A percentile compares a stretch with the other conserved stretches of the same genome.
Evolutionary conservation across 2,329 filamentous ascomycete genomes (phyloP).

Genomic region (Geosmithia morbida): DNA sequence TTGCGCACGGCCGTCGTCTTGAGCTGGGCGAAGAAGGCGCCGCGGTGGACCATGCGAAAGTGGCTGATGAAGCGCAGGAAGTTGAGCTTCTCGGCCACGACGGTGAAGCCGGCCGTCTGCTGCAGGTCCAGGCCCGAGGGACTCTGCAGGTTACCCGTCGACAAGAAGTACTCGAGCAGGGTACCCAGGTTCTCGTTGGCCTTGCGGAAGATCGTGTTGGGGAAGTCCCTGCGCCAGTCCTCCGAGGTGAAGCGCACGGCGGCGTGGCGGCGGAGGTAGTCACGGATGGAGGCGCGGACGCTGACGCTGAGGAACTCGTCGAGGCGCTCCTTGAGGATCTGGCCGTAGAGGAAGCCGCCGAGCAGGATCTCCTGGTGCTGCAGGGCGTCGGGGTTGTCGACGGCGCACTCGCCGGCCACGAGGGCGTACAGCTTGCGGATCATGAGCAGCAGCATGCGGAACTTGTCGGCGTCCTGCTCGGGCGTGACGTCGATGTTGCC

Average conservation of each 20-base stretch:
- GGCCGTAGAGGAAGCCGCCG: slow-evolving; percentile 84
- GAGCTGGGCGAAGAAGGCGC: slow-evolving; percentile 94
- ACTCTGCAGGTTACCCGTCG: slow-evolving; percentile 86
- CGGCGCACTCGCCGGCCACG: slow-evolving; percentile 80
- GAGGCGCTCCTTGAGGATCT: slow-evolving; percentile 87
- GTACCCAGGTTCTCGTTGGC: slow-evolving; percentile 83
- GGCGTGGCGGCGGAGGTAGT: slow-evolving; percentile 39
- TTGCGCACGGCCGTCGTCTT: slow-evolving; percentile 97
- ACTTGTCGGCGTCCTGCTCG: slow-evolving; percentile 80
- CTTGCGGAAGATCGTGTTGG: slow-evolving; percentile 60
- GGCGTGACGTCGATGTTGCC: slow-evolving; percentile 76
- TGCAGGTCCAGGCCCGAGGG: slow-evolving; percentile 87
- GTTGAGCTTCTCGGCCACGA: slow-evolving; percentile 97
- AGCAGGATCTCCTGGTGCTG: slow-evolving; percentile 93
- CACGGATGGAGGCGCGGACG: slow-evolving; percentile 36
- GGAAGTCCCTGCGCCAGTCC: slow-evolving; percentile 68
- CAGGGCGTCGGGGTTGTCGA: slow-evolving; percentile 92
- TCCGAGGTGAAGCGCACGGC: slow-evolving; percentile 63
- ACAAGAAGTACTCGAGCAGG: slow-evolving; percentile 86
- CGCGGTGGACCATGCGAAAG: slow-evolving; percentile 97
- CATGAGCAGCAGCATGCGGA: slow-evolving; percentile 90
- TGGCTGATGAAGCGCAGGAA: slow-evolving; percentile 97
- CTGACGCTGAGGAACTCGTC: slow-evolving; percentile 65
- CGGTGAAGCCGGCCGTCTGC: slow-evolving; percentile 86
- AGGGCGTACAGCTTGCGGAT: slow-evolving; percentile 87